A percentile compares a stretch with the other conserved stretches of the same genome.
Evolutionary conservation across 148 eudicot species (phyloP).

Genomic region (Diospyros lotus): DNA sequence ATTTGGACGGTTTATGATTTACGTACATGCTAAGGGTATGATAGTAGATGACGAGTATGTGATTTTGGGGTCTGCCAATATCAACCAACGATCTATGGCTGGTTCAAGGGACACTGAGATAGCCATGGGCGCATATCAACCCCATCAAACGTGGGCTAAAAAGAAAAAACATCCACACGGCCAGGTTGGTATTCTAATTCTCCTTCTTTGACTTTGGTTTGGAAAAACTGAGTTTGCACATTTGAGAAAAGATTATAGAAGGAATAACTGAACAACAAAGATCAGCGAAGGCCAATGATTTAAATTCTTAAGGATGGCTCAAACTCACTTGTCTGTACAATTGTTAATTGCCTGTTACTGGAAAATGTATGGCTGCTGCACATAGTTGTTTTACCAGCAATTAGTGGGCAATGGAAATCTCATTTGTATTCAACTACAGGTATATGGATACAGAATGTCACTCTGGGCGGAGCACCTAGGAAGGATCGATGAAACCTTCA

Average conservation of each 20-base stretch:
- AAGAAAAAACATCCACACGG: slow-evolving; percentile 39
- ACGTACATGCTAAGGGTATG: slow-evolving; percentile 56
- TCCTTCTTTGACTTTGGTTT: background rate
- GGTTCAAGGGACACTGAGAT: slow-evolving; percentile 59
- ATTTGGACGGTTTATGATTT: slow-evolving; percentile 44
- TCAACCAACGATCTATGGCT: slow-evolving; percentile 52
- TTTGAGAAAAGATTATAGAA: too few relatives aligned
- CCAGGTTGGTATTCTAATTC: slow-evolving; percentile 30
- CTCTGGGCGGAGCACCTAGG: slow-evolving; percentile 53
- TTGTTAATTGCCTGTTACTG: background rate
- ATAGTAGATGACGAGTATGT: slow-evolving; percentile 55
- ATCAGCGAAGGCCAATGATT: too few relatives aligned
- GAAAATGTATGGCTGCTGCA: background rate
- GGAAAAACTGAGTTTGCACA: too few relatives aligned
- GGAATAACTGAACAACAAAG: too few relatives aligned
- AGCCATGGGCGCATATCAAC: slow-evolving; percentile 58
- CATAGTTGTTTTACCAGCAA: background rate
- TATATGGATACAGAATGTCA: slow-evolving; percentile 56
- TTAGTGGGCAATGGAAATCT: background rate
- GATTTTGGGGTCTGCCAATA: slow-evolving; percentile 53
- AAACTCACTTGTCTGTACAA: too few relatives aligned
- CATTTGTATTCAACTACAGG: slow-evolving; percentile 20
- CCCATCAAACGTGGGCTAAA: slow-evolving; percentile 44
- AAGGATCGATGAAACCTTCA: slow-evolving; percentile 24
- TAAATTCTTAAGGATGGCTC: too few relatives aligned